These are phyloP conservation scores for Brassica nigra DNA, from an alignment of 345 rosid genomes.

Conservation along the genomic window DNA sequence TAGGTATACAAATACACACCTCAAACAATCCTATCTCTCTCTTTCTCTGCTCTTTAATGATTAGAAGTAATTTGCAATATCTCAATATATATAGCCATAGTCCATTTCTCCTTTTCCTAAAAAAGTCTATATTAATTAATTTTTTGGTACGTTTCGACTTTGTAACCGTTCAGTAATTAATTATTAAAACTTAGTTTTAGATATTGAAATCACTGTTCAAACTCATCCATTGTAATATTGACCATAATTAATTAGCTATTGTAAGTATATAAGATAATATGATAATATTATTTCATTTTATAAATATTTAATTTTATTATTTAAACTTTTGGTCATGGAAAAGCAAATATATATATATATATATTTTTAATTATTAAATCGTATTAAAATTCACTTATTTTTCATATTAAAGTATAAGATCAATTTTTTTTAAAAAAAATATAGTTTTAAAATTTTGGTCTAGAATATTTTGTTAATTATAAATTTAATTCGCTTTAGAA, in stretches of 20 bases:
- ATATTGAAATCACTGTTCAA: not conserved
- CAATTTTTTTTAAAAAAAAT: too few relatives aligned
- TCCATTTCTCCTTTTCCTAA: not conserved
- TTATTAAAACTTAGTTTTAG: not conserved
- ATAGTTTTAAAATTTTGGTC: too few relatives aligned
- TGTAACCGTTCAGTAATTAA: not conserved
- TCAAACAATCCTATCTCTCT: constrained; percentile 14
- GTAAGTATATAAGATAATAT: not conserved
- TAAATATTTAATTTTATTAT: not conserved
- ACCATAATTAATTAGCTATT: not conserved
- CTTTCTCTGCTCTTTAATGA: constrained; percentile 26
- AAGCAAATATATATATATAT: too few relatives aligned
- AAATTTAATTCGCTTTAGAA: too few relatives aligned
- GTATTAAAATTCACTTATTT: too few relatives aligned
- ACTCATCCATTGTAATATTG: not conserved
- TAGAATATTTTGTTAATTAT: too few relatives aligned
- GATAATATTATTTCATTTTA: not conserved
- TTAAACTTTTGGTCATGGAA: not conserved
- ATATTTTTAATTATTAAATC: too few relatives aligned
- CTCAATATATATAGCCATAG: constrained; percentile 20
- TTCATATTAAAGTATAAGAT: too few relatives aligned
- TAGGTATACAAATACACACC: constrained; percentile 21
- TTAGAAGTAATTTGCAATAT: constrained; percentile 12
- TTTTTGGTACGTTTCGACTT: not conserved
- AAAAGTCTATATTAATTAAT: not conserved